Percentiles rank a stretch among this genome's conserved stretches.
These are phyloP conservation scores for Zoysia japonica DNA, from an alignment of 176 grass and related monocot species.

Conservation along the genomic window DNA sequence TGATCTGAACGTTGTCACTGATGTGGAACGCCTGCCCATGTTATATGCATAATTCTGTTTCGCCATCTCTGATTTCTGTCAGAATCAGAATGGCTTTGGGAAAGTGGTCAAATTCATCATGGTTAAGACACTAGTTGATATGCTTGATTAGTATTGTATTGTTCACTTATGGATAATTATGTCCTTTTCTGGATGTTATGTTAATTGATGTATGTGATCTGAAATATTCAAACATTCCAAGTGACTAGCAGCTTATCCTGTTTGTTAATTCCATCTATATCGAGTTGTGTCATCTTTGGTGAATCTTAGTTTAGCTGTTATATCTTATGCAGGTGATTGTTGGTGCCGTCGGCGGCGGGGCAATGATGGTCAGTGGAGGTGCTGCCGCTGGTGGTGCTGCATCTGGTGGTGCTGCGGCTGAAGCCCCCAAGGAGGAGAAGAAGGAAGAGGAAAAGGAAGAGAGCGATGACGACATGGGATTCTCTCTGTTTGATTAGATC, in stretches of 20 bases:
- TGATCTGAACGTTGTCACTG: not conserved
- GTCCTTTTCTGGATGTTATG: too few relatives aligned
- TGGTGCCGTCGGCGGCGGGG: conserved; percentile 59
- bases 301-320: not conserved
- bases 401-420: conserved; percentile 39
- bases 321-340: conserved; percentile 53
- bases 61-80: too few relatives aligned
- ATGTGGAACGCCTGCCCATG: too few relatives aligned
- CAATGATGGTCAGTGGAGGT: conserved; percentile 47
- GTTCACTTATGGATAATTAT: too few relatives aligned
- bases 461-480: conserved; percentile 82
- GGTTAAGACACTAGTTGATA: too few relatives aligned
- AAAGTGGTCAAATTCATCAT: too few relatives aligned
- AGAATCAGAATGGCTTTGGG: too few relatives aligned
- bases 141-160: too few relatives aligned
- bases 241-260: not conserved
- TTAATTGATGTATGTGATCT: not conserved
- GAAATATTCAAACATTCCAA: not conserved
- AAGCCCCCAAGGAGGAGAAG: conserved; percentile 73
- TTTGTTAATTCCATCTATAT: too few relatives aligned
- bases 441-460: conserved; percentile 95
- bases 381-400: conserved; percentile 34
- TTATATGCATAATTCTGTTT: too few relatives aligned
- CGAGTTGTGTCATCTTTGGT: not conserved
- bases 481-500: conserved; percentile 90